Evolutionary conservation across 2,329 filamentous ascomycete genomes (phyloP).

Genomic region (Arachnomyces sp.): DNA sequence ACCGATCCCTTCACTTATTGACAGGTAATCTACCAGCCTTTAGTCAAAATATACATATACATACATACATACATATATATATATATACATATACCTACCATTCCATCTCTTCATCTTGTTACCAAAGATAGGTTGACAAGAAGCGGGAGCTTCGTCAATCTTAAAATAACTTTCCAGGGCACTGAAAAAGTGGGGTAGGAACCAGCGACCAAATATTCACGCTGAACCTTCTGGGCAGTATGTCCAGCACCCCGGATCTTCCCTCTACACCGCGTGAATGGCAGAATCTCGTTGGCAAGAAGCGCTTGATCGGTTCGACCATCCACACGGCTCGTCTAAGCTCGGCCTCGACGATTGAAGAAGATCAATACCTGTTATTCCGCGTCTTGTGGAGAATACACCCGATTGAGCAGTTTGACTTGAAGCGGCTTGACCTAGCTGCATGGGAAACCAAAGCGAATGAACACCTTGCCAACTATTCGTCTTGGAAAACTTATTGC

Average conservation of each 20-base stretch:
- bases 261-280: slow-evolving; percentile 1
- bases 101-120: too few relatives aligned
- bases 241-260: slow-evolving; percentile 3
- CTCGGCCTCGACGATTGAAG: slow-evolving; percentile 2
- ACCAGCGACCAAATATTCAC: too few relatives aligned
- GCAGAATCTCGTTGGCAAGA: slow-evolving; percentile 1
- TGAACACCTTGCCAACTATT: neutral
- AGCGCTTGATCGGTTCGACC: neutral
- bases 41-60: too few relatives aligned
- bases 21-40: too few relatives aligned
- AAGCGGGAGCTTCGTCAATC: too few relatives aligned
- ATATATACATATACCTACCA: too few relatives aligned
- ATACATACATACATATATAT: too few relatives aligned
- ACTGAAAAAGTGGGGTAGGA: too few relatives aligned
- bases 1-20: too few relatives aligned
- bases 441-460: neutral
- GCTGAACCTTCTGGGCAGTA: slow-evolving; percentile 2
- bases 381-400: slow-evolving; percentile 1
- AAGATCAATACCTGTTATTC: slow-evolving; percentile 4
- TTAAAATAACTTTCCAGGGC: too few relatives aligned
- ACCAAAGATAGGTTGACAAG: too few relatives aligned
- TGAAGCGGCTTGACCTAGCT: neutral
- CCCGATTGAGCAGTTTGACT: neutral
- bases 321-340: slow-evolving; percentile 3
- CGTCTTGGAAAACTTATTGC: slow-evolving; percentile 1